phyloP scores from a whole-genome alignment of 768 basidiomycete species.

The Amanita pseudoporphyria region DNA sequence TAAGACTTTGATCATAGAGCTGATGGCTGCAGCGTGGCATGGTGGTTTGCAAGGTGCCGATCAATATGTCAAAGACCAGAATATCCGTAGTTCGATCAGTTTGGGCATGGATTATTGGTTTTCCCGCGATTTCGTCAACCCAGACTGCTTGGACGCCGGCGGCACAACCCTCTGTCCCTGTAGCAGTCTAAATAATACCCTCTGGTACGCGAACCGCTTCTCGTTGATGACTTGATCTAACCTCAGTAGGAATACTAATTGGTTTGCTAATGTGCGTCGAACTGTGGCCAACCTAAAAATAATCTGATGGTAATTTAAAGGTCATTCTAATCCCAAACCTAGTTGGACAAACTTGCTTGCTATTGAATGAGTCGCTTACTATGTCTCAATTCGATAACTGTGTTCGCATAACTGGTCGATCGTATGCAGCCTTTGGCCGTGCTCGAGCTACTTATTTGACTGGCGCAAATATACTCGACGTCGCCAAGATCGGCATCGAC shows the following conservation, averaged over 20 bases:
- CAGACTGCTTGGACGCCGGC: slow-evolving; percentile 45
- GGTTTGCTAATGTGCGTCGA: slow-evolving; percentile 45
- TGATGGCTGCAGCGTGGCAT: slow-evolving; percentile 48
- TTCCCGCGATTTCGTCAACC: slow-evolving; percentile 42
- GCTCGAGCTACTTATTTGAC: slow-evolving; percentile 39
- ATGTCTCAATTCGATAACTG: slow-evolving; percentile 34
- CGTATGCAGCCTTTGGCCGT: slow-evolving; percentile 38
- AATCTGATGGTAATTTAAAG: slow-evolving; percentile 17
- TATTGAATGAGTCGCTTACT: slow-evolving; percentile 40
- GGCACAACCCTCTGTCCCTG: slow-evolving; percentile 48
- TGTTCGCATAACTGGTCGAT: slow-evolving; percentile 37
- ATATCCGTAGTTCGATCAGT: slow-evolving; percentile 31
- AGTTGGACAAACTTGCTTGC: slow-evolving; percentile 46
- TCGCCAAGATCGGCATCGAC: slow-evolving; percentile 55
- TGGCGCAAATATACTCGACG: slow-evolving; percentile 59
- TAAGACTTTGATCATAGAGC: slow-evolving; percentile 22
- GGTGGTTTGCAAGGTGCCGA: slow-evolving; percentile 35
- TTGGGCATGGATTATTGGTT: slow-evolving; percentile 59
- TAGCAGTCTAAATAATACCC: slow-evolving; percentile 31
- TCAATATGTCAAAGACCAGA: slow-evolving; percentile 30
- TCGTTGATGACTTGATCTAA: not conserved
- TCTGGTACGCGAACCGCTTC: slow-evolving; percentile 22
- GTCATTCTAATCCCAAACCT: slow-evolving; percentile 52
- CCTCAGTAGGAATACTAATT: slow-evolving; percentile 49
- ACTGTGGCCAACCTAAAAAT: not conserved